A percentile compares a stretch with the other conserved stretches of the same genome.
phyloP scores from a whole-genome alignment of 2,329 filamentous ascomycete species.

The Nemania sp. region DNA sequence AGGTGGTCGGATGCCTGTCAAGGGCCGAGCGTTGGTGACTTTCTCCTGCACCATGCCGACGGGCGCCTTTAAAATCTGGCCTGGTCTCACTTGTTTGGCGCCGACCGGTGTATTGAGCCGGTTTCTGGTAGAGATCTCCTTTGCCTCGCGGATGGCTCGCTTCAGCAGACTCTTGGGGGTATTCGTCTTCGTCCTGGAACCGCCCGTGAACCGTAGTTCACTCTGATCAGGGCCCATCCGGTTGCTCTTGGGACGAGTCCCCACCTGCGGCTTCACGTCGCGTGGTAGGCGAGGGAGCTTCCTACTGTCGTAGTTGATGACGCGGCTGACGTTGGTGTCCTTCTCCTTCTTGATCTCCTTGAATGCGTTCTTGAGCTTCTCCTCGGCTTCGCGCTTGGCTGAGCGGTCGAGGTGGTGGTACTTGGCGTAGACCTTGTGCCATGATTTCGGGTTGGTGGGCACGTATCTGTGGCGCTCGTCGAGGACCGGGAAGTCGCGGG shows the following conservation, averaged over 20 bases:
- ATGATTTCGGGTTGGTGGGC: slow-evolving; percentile 75
- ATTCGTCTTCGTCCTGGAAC: slow-evolving; percentile 64
- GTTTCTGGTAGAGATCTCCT: slow-evolving; percentile 63
- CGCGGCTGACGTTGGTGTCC: slow-evolving; percentile 66
- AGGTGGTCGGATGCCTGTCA: slow-evolving; percentile 41
- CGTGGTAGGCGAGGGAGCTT: slow-evolving; percentile 58
- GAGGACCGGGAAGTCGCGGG: slow-evolving; percentile 78
- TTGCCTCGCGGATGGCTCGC: slow-evolving; percentile 67
- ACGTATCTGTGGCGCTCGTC: slow-evolving; percentile 70
- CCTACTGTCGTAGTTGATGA: slow-evolving; percentile 62
- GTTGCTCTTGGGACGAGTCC: slow-evolving; percentile 32
- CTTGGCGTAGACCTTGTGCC: slow-evolving; percentile 81
- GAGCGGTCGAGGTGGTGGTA: slow-evolving; percentile 71
- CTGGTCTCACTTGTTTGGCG: slow-evolving; percentile 49
- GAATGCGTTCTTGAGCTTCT: slow-evolving; percentile 67
- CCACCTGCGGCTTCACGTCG: slow-evolving; percentile 47
- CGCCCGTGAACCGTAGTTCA: slow-evolving; percentile 59
- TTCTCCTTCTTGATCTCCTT: slow-evolving; percentile 69
- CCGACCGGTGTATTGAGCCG: slow-evolving; percentile 58
- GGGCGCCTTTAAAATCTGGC: slow-evolving; percentile 64
- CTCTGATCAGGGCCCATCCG: slow-evolving; percentile 45
- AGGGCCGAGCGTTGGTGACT: slow-evolving; percentile 56
- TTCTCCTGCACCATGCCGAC: slow-evolving; percentile 66
- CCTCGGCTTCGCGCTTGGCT: slow-evolving; percentile 68
- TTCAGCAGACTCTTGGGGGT: slow-evolving; percentile 66